A percentile compares a stretch with the other conserved stretches of the same genome.
phyloP scores from a whole-genome alignment of 371 early-diverging fungal genomes.

The Apophysomyces ossiformis region DNA sequence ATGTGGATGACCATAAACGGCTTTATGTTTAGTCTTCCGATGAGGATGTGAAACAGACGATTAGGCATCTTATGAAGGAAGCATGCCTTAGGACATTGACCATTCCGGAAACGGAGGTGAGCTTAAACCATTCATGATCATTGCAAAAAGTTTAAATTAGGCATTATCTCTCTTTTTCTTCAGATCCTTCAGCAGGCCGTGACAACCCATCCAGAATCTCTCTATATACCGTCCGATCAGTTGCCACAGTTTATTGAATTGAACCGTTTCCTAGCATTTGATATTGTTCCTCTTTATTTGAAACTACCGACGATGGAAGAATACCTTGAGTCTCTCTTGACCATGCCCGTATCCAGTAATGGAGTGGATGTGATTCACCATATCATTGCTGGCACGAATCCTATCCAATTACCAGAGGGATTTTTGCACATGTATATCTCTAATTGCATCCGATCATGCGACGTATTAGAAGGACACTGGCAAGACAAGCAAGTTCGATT shows the following conservation, averaged over 20 bases:
- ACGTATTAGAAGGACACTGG: slow-evolving; percentile 53
- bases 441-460: slow-evolving; percentile 70
- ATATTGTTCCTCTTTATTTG: slow-evolving; percentile 32
- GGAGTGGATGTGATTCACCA: slow-evolving; percentile 73
- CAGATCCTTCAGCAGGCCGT: neutral
- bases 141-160: neutral
- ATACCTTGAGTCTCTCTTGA: slow-evolving; percentile 39
- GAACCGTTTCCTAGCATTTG: slow-evolving; percentile 43
- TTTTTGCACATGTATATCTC: slow-evolving; percentile 70
- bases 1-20: too few relatives aligned
- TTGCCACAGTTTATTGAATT: slow-evolving; percentile 35
- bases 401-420: slow-evolving; percentile 41
- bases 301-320: slow-evolving; percentile 14
- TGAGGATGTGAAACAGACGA: neutral
- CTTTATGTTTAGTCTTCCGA: neutral
- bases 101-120: slow-evolving; percentile 47
- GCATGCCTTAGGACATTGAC: slow-evolving; percentile 37
- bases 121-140: neutral
- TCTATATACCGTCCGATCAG: slow-evolving; percentile 29
- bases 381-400: slow-evolving; percentile 43
- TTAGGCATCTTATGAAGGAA: slow-evolving; percentile 18
- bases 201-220: neutral
- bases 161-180: neutral
- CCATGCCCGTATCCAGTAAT: slow-evolving; percentile 30
- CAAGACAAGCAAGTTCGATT: slow-evolving; percentile 70